phyloP scores from a whole-genome alignment of 2,329 filamentous ascomycete species.

The Pseudogymnoascus sp. region DNA sequence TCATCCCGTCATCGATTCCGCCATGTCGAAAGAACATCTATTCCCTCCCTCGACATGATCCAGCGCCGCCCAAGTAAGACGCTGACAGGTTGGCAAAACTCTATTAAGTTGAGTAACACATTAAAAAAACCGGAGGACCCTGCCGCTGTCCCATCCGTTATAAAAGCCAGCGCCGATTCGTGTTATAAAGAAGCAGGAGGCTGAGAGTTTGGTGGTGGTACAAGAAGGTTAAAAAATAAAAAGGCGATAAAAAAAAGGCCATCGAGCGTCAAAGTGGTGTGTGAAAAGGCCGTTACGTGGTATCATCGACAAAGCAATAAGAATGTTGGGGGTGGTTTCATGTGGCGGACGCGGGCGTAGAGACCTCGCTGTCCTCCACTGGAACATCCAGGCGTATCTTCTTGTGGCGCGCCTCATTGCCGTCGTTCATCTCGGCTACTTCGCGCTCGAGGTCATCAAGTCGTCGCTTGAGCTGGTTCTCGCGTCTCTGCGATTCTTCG shows the following conservation, averaged over 20 bases:
- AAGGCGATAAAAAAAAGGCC: neutral
- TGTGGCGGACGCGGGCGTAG: constrained; percentile 9
- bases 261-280: constrained; percentile 6
- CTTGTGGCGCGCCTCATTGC: constrained; percentile 43
- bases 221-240: neutral
- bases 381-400: constrained; percentile 45
- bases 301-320: constrained; percentile 10
- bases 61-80: constrained; percentile 4
- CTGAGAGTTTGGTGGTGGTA: constrained; percentile 4
- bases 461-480: constrained; percentile 72
- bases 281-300: constrained; percentile 7
- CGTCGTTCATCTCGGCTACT: constrained; percentile 33
- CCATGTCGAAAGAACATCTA: constrained; percentile 5
- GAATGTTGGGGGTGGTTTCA: neutral
- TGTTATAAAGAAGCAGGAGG: neutral
- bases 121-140: constrained; percentile 5
- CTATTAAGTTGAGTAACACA: constrained; percentile 1
- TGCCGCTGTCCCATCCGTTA: neutral
- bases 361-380: constrained; percentile 27
- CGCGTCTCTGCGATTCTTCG: constrained; percentile 68
- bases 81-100: constrained; percentile 4
- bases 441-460: constrained; percentile 67
- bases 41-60: constrained; percentile 1
- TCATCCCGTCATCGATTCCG: constrained; percentile 5
- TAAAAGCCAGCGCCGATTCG: neutral